These are phyloP conservation scores for Arachis stenosperma DNA, from an alignment of 306 rosid genomes.

Conservation along the genomic window DNA sequence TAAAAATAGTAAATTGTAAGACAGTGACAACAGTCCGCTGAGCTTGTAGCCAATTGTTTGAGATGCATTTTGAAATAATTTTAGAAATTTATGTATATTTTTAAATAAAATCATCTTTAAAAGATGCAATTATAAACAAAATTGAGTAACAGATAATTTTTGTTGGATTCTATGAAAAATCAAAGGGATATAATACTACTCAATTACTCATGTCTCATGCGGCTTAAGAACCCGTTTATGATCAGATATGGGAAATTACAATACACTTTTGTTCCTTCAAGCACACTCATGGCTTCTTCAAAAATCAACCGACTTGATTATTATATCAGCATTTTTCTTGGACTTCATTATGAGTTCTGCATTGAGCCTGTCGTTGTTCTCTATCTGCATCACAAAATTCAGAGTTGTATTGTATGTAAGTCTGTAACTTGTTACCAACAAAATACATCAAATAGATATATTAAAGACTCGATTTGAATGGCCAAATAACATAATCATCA, in stretches of 20 bases:
- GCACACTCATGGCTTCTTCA: slow-evolving; percentile 42
- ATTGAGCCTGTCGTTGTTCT: slow-evolving; percentile 82
- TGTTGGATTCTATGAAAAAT: slow-evolving; percentile 2
- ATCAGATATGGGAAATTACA: neutral
- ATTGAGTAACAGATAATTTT: neutral
- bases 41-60: too few relatives aligned
- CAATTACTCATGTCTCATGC: neutral
- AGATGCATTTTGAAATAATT: too few relatives aligned
- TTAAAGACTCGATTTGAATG: neutral
- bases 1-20: too few relatives aligned
- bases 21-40: too few relatives aligned
- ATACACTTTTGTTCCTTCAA: slow-evolving; percentile 2
- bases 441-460: slow-evolving; percentile 28
- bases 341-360: slow-evolving; percentile 82
- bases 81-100: too few relatives aligned
- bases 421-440: neutral
- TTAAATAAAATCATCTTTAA: too few relatives aligned
- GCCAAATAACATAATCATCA: slow-evolving; percentile 21
- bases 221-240: neutral
- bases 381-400: slow-evolving; percentile 57
- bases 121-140: too few relatives aligned
- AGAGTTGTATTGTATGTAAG: neutral
- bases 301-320: slow-evolving; percentile 75
- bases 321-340: slow-evolving; percentile 73
- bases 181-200: neutral